Conservation (phyloP, 768 basidiomycete genomes). For the Chalciporus pseudorubinellus region DNA sequence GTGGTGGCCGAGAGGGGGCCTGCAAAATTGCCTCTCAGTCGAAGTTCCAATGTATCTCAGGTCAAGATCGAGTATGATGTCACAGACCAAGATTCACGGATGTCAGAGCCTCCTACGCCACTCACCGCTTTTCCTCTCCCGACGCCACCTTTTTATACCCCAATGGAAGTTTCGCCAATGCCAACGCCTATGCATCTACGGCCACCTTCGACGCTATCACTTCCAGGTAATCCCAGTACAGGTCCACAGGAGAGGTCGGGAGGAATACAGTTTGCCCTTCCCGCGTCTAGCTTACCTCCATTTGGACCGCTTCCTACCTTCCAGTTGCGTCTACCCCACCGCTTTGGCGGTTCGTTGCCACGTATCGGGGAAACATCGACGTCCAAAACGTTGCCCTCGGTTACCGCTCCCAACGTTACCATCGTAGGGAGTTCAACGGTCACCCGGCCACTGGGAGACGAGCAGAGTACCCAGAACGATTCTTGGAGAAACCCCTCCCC, state of each 20-base stretch:
- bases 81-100: constrained; percentile 18
- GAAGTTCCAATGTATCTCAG: constrained; percentile 12
- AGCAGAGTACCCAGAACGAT: background rate
- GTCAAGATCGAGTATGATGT: constrained; percentile 25
- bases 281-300: background rate
- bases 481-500: constrained; percentile 34
- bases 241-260: constrained; percentile 5
- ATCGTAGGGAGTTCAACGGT: background rate
- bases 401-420: background rate
- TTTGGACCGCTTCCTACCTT: constrained; percentile 11
- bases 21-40: background rate
- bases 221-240: background rate
- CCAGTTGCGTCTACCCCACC: constrained; percentile 20
- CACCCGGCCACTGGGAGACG: background rate
- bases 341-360: constrained; percentile 10
- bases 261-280: constrained; percentile 5
- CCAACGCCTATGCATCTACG: constrained; percentile 12
- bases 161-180: constrained; percentile 21
- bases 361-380: constrained; percentile 12
- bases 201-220: constrained; percentile 6
- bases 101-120: constrained; percentile 23
- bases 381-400: constrained; percentile 1
- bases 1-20: background rate
- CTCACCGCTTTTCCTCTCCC: constrained; percentile 19
- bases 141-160: constrained; percentile 28